Base-by-base conservation (phyloP, 1,139 yeast genomes). In the Pichia sp. region DNA sequence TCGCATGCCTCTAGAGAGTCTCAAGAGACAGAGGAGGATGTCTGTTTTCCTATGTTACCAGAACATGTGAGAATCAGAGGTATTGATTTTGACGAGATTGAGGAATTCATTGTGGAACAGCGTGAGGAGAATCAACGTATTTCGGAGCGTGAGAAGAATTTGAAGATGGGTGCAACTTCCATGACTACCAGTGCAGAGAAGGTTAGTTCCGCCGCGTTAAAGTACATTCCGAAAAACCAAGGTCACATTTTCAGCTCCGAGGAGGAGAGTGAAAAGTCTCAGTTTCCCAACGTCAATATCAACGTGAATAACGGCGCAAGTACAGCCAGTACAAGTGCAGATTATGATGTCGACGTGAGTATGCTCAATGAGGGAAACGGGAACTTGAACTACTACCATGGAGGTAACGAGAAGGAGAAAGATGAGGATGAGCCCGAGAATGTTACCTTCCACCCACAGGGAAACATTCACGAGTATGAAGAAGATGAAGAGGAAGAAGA, bases 21-120 rank as follows among this genome's bases (percentile, higher is more conserved):
- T 2, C 86, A 81, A 51, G 94, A 83, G 55, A 86, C 96, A 0
- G 97, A 88, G 55, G 96, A 88, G 56, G 97, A 91, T 69, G 98
- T 91, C 31, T 91, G 97, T 66, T 87, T 88, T 62, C 97, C 98
- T 2, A 82, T 86, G 85, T 67, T 77, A 35, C 77, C 85, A 17
- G 85, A 79, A 49, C 81, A 77, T 49, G 68, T 74, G 11, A 67
- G 83, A 44, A 66, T 78, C 29, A 77, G 77, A 46, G 91, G 88
- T 12, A 80, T 82, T 47, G 88, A 82, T 57, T 81, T 81, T 51
- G 84, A 77, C 54, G 91, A 80, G 49, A 69, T 82, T 52, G 91
- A 81, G 44, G 87, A 81, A 47, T 81, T 79, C 50, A 76, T 81
- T 37, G 66, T 67, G 37, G 83, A 76, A 32, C 60, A 58, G 42